Evolutionary conservation across 2,329 filamentous ascomycete species (phyloP).

Genomic region (Venturia oleaginea): DNA sequence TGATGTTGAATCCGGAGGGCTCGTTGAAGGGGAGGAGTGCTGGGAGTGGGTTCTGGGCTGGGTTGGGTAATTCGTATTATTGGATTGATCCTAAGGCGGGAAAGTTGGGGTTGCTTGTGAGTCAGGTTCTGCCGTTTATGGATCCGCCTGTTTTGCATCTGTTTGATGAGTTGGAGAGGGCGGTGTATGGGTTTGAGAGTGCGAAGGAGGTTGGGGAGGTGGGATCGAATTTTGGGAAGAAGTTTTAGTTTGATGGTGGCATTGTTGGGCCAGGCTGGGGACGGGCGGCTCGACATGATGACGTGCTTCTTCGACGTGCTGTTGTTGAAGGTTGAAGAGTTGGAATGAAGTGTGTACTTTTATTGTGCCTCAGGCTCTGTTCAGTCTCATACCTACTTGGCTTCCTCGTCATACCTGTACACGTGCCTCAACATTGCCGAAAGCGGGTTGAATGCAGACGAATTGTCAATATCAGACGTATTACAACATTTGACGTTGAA

Average conservation of each 20-base stretch:
- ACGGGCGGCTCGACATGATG: no score
- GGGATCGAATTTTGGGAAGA: neutral
- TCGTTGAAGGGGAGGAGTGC: slow-evolving; percentile 38
- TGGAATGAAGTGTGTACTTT: no score
- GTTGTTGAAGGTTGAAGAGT: neutral
- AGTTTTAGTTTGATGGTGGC: no score
- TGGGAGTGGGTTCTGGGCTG: slow-evolving; percentile 58
- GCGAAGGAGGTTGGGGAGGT: neutral
- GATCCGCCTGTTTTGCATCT: neutral
- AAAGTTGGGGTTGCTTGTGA: slow-evolving; percentile 33
- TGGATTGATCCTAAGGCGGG: slow-evolving; percentile 53
- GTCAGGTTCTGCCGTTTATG: slow-evolving; percentile 26
- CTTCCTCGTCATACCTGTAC: no score
- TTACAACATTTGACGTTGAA: no score
- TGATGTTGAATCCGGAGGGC: slow-evolving; percentile 33
- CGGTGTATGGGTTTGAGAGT: slow-evolving; percentile 9
- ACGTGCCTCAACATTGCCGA: neutral
- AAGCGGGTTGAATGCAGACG: neutral
- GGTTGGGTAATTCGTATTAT: slow-evolving; percentile 52
- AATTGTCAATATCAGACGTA: no score
- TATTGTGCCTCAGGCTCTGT: neutral
- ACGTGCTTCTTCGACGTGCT: neutral
- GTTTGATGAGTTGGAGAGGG: slow-evolving; percentile 11
- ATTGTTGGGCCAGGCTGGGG: no score
- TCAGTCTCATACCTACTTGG: neutral